Base-by-base conservation (phyloP, 2,329 filamentous ascomycete species). In the Alternaria sp. region DNA sequence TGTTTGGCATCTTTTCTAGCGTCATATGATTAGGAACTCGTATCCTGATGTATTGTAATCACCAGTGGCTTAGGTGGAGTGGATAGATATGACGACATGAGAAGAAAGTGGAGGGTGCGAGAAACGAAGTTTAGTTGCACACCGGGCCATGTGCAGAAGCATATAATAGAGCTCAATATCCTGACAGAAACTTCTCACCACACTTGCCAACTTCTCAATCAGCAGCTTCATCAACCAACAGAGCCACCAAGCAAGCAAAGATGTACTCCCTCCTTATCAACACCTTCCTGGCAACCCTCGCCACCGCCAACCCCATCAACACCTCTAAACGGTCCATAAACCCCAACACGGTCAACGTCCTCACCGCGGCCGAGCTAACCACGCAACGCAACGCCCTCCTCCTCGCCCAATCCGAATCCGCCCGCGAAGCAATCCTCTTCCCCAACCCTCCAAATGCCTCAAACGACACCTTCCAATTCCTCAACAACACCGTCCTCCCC, bases 401-500 rank as follows among this genome's bases (percentile, higher is more conserved):
- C 14, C 65, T 62, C n/a, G 63, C 63, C 2, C 59, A 61, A 24
- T 57, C 59, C 23, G 61, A 67, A 31, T 51, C 55, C 14, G 60
- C 61, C 29, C 65, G 65, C 17, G 57, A 66, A 49, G 54, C 53
- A 39, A 63, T 68, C 51, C 60, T 68, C 28, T 63, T 68, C 49
- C 61, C 65, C 7, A 57, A 67, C 37, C 49, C 58, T 2, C 66
- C 66, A 31, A 55, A 67, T 44, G 66, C 66, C 9, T 36, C 56
- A 37, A 68, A 68, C 49, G 59, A 59, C 50, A 67, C 66, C 9
- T 68, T 67, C 46, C 66, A 68, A 29, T 68, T 67, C 52, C 61
- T 68, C 50, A 64, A 69, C 61, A 75, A 72, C 67, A 76, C 64
- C 13, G 78, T 80, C 57, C 72, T 76, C 42, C 37, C 66, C 4